Evolutionary conservation across 495 filamentous ascomycete genomes (phyloP), one percentile per base, ranked within the genome.

Genomic region (Aspergillus nidulans): DNA sequence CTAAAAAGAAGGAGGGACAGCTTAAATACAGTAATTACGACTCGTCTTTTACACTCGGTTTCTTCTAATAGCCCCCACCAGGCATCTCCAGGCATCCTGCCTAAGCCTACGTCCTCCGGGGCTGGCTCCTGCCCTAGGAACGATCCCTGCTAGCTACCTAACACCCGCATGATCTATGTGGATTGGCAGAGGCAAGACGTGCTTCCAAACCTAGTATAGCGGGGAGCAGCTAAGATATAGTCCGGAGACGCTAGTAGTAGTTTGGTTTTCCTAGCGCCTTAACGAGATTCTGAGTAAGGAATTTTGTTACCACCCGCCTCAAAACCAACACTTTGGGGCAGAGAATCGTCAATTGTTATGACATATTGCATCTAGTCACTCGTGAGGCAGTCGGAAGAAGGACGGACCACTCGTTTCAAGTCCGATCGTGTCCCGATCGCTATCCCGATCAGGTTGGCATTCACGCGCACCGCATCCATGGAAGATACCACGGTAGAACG

Each of bases 341-440:
- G 28, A 20, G 52, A 28, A 40, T 48, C 40, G 18, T 51, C 42
- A 42, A 53, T 47, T 60, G n/a, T n/a, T n/a, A n/a, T n/a, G n/a
- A n/a, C n/a, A n/a, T n/a, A 52, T 52, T 48, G 42, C 32, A 47
- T 30, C 40, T 28, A 9, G 42, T 34, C 32, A 34, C 18, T 24
- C 28, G 28, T 24, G 38, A 40, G 40, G 28, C 26, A 36, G 44
- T 46, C 53, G 52, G 51, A 52, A 55, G 55, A 51, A 36, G 15
- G 36, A 16, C 4, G 36, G 36, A 16, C n/a, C n/a, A 5, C 36
- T 39, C n/a, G 8, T 39, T 50, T 52, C 57, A 34, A 49, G 25
- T 50, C 61, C 61, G 62, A 59, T 66, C 58, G 53, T 54, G 41
- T 58, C 57, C 53, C 53, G 56, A 66, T 59, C 58, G 56, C 53